Evolutionary conservation across 345 rosid species (phyloP).

Genomic region (Salix arbutifolia): DNA sequence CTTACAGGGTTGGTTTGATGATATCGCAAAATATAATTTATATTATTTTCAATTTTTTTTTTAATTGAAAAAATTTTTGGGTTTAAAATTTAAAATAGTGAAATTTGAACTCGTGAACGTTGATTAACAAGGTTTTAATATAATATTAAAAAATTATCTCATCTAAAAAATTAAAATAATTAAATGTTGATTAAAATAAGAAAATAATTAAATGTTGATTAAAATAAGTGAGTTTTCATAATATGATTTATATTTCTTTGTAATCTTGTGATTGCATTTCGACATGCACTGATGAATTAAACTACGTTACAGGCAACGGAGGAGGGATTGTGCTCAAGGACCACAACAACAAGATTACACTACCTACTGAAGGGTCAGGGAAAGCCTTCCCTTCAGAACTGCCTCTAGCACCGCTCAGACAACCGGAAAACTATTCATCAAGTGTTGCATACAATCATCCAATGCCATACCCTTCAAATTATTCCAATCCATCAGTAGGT

Average conservation of each 20-base stretch:
- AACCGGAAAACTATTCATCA: slow-evolving; percentile 25
- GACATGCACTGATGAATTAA: background rate
- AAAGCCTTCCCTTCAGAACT: slow-evolving; percentile 18
- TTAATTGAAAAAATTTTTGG: too few species aligned
- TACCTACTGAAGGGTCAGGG: slow-evolving; percentile 24
- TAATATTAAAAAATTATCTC: too few species aligned
- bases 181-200: too few species aligned
- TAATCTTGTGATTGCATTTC: background rate
- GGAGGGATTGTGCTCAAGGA: slow-evolving; percentile 48
- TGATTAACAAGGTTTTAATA: too few species aligned
- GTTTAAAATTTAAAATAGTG: too few species aligned
- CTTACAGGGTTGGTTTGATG: too few species aligned
- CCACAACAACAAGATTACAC: slow-evolving; percentile 21
- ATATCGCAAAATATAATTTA: too few species aligned
- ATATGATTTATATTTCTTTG: background rate
- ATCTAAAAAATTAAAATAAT: too few species aligned
- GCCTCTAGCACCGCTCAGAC: slow-evolving; percentile 16
- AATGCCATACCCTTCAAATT: slow-evolving; percentile 25
- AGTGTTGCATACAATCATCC: slow-evolving; percentile 26
- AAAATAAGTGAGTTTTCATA: too few species aligned
- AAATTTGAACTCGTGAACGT: too few species aligned
- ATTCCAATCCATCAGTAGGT: slow-evolving; percentile 15
- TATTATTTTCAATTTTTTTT: too few species aligned
- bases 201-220: too few species aligned
- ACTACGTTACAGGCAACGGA: background rate